A percentile compares a stretch with the other conserved stretches of the same genome.
Evolutionary conservation across 2,329 filamentous ascomycete genomes (phyloP).

Genomic region (Scopulariopsis brevicaulis): DNA sequence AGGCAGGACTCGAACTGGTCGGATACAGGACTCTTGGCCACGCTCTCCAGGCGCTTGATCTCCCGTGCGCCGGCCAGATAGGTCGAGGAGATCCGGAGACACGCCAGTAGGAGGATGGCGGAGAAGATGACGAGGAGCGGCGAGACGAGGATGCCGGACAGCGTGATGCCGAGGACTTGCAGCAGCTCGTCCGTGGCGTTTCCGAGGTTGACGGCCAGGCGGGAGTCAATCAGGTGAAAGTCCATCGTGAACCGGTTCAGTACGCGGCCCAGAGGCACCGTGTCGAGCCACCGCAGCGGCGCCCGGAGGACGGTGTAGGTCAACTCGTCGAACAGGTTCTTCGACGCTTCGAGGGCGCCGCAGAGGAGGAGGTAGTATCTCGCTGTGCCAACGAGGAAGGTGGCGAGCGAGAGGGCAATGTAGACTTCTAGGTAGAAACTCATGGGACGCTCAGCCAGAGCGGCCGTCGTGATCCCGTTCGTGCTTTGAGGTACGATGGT

Average conservation of each 20-base stretch:
- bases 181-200: conserved; percentile 31
- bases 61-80: conserved; percentile 65
- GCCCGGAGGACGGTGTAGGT: conserved; percentile 57
- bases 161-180: conserved; percentile 51
- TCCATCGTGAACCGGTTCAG: conserved; percentile 71
- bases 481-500: too few species aligned
- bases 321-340: conserved; percentile 49
- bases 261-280: conserved; percentile 63
- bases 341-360: background rate
- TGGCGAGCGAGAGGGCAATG: background rate
- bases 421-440: background rate
- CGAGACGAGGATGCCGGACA: conserved; percentile 58
- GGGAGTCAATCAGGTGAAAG: conserved; percentile 61
- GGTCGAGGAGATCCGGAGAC: conserved; percentile 40
- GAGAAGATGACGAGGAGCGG: conserved; percentile 54
- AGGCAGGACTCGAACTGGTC: conserved; percentile 5
- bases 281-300: conserved; percentile 70
- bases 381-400: background rate
- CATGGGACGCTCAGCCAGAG: background rate
- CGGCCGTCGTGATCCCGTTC: background rate
- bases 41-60: conserved; percentile 67
- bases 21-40: conserved; percentile 43
- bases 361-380: background rate
- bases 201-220: background rate
- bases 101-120: conserved; percentile 42